Percentiles rank a stretch among this genome's conserved stretches.
These are phyloP conservation scores for Leishmania major DNA, from an alignment of 208 protist species.

Conservation along the genomic window DNA sequence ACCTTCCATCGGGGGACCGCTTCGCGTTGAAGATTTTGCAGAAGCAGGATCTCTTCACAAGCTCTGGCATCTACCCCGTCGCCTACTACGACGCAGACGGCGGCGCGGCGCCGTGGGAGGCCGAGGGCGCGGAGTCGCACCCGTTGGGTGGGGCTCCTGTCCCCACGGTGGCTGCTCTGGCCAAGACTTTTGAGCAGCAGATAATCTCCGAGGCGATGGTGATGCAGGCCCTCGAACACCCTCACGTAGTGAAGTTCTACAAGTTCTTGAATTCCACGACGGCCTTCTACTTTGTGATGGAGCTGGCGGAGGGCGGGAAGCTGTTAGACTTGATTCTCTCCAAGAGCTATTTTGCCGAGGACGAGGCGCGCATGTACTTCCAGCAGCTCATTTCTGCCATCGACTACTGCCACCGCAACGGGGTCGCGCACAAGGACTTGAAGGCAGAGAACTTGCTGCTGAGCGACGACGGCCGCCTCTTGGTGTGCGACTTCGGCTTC, in stretches of 20 bases:
- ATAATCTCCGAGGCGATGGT: slow-evolving; percentile 90
- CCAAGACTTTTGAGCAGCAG: slow-evolving; percentile 48
- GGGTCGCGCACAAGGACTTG: slow-evolving; percentile 87
- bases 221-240: slow-evolving; percentile 89
- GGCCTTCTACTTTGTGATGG: slow-evolving; percentile 91
- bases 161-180: slow-evolving; percentile 17
- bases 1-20: slow-evolving; percentile 73
- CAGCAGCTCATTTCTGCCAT: slow-evolving; percentile 95
- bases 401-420: slow-evolving; percentile 93
- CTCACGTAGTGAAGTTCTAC: slow-evolving; percentile 89
- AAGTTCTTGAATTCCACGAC: slow-evolving; percentile 87
- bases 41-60: slow-evolving; percentile 66
- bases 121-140: background rate
- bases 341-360: slow-evolving; percentile 82
- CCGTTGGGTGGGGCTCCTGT: slow-evolving; percentile 9
- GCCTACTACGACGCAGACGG: background rate
- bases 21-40: slow-evolving; percentile 91
- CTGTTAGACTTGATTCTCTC: slow-evolving; percentile 94
- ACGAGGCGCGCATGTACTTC: slow-evolving; percentile 89
- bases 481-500: slow-evolving; percentile 93
- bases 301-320: slow-evolving; percentile 91
- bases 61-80: slow-evolving; percentile 11
- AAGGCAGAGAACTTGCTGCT: slow-evolving; percentile 93
- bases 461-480: slow-evolving; percentile 59
- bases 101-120: background rate